phyloP scores from a whole-genome alignment of 352 stramenopile genomes.

The Blastocystis sp. region DNA sequence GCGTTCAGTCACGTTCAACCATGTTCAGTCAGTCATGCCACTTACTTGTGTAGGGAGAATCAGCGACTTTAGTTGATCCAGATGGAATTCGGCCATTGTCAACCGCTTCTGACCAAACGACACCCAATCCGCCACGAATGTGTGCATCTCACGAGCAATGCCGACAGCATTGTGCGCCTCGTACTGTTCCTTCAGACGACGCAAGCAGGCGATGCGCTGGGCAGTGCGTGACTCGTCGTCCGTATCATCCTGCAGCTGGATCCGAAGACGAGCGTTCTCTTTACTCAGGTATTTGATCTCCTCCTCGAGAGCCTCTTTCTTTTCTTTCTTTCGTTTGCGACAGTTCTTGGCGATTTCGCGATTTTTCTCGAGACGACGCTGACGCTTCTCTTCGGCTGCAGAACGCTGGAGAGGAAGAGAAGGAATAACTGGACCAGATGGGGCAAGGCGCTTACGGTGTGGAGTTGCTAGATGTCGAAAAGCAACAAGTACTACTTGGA shows the following conservation, averaged over 20 bases:
- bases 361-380: conserved; percentile 66
- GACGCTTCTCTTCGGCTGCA: neutral
- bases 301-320: conserved; percentile 52
- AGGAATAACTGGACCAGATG: neutral
- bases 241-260: conserved; percentile 62
- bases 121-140: conserved; percentile 63
- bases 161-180: conserved; percentile 15
- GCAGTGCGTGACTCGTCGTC: conserved; percentile 32
- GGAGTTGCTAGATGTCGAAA: neutral
- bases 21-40: neutral
- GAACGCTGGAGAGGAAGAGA: neutral
- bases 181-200: conserved; percentile 1
- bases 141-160: conserved; percentile 22
- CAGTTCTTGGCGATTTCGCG: conserved; percentile 66
- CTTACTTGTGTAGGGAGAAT: conserved; percentile 63
- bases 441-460: neutral
- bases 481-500: neutral
- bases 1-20: neutral
- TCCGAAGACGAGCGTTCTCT: conserved; percentile 61
- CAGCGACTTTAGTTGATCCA: conserved; percentile 63
- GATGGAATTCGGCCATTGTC: conserved; percentile 64
- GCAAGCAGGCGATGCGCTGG: conserved; percentile 36
- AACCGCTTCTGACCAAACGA: conserved; percentile 64
- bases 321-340: conserved; percentile 65
- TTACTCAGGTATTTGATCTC: conserved; percentile 61